Evolutionary conservation across 2,329 filamentous ascomycete species (phyloP), one percentile per base, ranked within the genome.

Genomic region (Acrocalymma vagum): DNA sequence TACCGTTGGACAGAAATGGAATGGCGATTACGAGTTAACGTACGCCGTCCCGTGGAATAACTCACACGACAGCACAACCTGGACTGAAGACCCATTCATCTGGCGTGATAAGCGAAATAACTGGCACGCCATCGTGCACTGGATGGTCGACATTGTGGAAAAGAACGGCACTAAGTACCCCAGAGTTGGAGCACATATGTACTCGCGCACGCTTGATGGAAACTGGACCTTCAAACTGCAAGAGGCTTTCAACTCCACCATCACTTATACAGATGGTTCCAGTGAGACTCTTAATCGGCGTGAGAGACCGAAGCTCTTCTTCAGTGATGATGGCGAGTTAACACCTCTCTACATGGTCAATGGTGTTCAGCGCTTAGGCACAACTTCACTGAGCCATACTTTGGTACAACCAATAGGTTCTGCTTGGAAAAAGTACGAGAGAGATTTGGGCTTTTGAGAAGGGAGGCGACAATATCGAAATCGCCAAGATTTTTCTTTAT

Each of bases 261-360:
- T 60, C 6, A 15, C 7, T 2, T 75, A 72, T 34, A 70, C 68
- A 0, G 76, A 79, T 47, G 76, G 76, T 0, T 60, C 60, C 0
- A 56, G 45, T 16, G 61, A 65, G 28, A 60, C 67, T 4, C 75
- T 72, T 23, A 72, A 73, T 34, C 64, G 77, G 2, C 55, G 77
- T 9, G 77, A 79, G 48, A 58, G 77, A 2, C 75, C 77, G 0
- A 77, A 78, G 62, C 31, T 80, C 5, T 76, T 72, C 35, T 78
- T 79, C 13, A 77, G 74, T 40, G 58, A 69, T 1, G 76, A 79
- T 42, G 71, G 72, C 0, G 40, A 68, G n/a, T 63, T 76, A 64
- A 75, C 65, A 10, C 76, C 77, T 3, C 44, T 80, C 27, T 77
- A 77, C 37, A 33, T 79, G 43, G 60, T 72, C 1, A 79, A 70